A percentile compares a stretch with the other conserved stretches of the same genome.
Conservation (phyloP, 768 basidiomycete species). For the Mycena belliarum region DNA sequence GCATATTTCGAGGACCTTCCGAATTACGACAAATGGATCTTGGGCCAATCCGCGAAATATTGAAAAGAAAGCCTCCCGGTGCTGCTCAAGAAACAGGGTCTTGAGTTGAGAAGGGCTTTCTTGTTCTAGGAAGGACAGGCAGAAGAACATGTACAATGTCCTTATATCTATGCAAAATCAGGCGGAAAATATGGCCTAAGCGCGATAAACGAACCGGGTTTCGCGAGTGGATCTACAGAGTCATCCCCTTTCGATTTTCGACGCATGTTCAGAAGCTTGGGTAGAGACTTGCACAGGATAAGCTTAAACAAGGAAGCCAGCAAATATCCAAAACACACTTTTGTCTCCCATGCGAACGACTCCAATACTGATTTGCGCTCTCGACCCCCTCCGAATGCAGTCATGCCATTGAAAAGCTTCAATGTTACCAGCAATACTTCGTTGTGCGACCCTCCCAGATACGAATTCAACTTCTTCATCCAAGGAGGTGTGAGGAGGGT, state of each 20-base stretch:
- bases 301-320: constrained; percentile 1
- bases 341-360: constrained; percentile 76
- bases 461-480: constrained; percentile 59
- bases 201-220: constrained; percentile 52
- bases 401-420: constrained; percentile 62
- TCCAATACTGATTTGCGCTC: constrained; percentile 67
- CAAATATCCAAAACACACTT: constrained; percentile 42
- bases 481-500: constrained; percentile 56
- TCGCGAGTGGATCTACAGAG: constrained; percentile 39
- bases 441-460: constrained; percentile 60
- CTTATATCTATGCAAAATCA: constrained; percentile 63
- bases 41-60: constrained; percentile 74
- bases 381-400: constrained; percentile 62
- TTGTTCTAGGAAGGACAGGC: constrained; percentile 69
- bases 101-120: constrained; percentile 55
- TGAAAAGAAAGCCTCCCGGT: constrained; percentile 59
- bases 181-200: neutral
- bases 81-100: constrained; percentile 67
- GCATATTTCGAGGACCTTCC: constrained; percentile 67
- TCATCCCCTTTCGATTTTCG: constrained; percentile 52
- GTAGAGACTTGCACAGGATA: constrained; percentile 48
- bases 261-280: constrained; percentile 71
- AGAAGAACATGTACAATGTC: constrained; percentile 69
- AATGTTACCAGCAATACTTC: constrained; percentile 68
- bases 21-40: constrained; percentile 62